Evolutionary conservation across 1,284 basidiomycete species (phyloP).

Genomic region (Tilletia walkeri): DNA sequence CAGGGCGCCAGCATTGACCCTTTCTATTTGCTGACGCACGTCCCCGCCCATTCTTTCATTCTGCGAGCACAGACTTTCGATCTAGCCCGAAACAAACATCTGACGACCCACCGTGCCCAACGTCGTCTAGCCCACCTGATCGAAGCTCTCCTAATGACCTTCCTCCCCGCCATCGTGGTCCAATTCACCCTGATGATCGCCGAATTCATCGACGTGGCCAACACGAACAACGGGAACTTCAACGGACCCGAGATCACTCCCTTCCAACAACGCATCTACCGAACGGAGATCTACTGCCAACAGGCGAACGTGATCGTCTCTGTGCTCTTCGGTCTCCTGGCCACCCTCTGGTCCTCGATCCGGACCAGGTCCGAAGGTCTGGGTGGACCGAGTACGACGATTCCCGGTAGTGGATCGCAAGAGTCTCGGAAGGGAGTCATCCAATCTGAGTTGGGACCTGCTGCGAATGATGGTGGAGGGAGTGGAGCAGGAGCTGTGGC

Average conservation of each 20-base stretch:
- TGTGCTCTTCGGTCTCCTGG: constrained; percentile 6
- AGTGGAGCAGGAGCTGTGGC: background rate
- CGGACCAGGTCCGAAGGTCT: background rate
- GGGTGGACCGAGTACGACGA: background rate
- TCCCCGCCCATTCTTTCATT: background rate
- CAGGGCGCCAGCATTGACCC: background rate
- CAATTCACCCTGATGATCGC: constrained; percentile 5
- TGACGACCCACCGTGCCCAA: background rate
- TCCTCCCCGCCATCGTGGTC: constrained; percentile 66
- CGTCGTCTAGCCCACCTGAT: constrained; percentile 58
- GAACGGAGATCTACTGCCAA: background rate
- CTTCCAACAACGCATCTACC: background rate
- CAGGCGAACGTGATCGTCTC: constrained; percentile 13
- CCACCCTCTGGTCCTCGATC: constrained; percentile 14
- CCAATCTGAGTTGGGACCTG: background rate
- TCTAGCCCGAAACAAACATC: constrained; percentile 10
- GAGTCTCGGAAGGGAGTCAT: background rate
- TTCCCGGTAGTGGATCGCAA: background rate
- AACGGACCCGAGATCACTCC: background rate
- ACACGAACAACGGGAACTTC: background rate
- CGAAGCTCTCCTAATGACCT: constrained; percentile 65
- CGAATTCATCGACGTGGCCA: constrained; percentile 7
- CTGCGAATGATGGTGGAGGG: background rate
- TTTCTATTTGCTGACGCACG: background rate
- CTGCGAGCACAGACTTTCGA: background rate